Percentiles rank a stretch among this genome's conserved stretches.
phyloP scores from a whole-genome alignment of 208 protist genomes.

The Trypanosoma cruzi region DNA sequence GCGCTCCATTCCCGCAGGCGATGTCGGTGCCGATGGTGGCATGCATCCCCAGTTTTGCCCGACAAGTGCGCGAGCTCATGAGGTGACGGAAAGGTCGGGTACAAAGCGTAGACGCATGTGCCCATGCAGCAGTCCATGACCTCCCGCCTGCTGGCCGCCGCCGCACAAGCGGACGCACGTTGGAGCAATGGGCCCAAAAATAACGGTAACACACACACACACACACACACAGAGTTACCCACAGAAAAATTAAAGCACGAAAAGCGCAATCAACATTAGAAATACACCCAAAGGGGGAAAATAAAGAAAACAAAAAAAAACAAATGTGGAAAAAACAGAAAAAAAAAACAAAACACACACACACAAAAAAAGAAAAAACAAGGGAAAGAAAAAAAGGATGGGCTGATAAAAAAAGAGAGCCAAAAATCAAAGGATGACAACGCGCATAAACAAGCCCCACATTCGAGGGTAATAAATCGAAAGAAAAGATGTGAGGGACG shows the following conservation, averaged over 20 bases:
- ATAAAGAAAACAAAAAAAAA: conserved; percentile 17
- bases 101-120: too few species aligned
- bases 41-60: too few species aligned
- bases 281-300: background rate
- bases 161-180: too few species aligned
- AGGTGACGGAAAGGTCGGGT: too few species aligned
- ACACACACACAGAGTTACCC: background rate
- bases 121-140: too few species aligned
- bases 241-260: background rate
- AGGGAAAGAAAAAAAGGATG: background rate
- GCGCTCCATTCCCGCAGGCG: too few species aligned
- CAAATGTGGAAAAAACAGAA: too few species aligned
- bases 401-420: background rate
- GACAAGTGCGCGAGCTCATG: background rate
- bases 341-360: conserved; percentile 18
- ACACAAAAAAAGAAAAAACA: conserved; percentile 20
- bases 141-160: too few species aligned
- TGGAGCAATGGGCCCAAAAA: too few species aligned
- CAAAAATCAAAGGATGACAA: background rate
- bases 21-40: too few species aligned
- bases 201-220: too few species aligned
- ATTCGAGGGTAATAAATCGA: background rate
- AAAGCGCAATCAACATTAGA: conserved; percentile 7
- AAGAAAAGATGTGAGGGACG: background rate
- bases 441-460: background rate